Conservation (phyloP, 306 rosid genomes). For the Cicer pinnatifidum region DNA sequence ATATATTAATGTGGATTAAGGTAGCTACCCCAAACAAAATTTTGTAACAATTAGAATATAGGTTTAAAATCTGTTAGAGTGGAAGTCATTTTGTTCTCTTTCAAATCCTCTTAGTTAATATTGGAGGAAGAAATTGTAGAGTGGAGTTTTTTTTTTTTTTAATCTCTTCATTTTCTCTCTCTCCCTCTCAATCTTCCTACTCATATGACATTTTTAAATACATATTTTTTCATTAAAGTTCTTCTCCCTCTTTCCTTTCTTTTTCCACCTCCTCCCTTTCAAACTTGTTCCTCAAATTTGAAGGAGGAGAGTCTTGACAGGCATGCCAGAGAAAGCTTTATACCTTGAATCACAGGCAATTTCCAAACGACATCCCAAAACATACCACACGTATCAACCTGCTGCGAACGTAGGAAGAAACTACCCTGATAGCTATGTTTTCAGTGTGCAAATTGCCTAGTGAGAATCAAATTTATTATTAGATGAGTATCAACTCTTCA, state of each 20-base stretch:
- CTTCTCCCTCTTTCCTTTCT: too few relatives aligned
- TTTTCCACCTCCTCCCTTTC: too few relatives aligned
- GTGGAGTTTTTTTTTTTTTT: not conserved
- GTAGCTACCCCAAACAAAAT: not conserved
- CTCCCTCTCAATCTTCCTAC: too few relatives aligned
- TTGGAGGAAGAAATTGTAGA: not conserved
- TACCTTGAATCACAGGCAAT: not conserved
- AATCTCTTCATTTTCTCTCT: not conserved
- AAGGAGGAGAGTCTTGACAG: too few relatives aligned
- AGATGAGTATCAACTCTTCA: not conserved
- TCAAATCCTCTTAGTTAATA: not conserved
- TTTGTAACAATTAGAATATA: not conserved
- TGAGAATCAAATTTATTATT: not conserved
- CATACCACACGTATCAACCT: not conserved
- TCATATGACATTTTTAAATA: too few relatives aligned
- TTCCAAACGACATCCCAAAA: not conserved
- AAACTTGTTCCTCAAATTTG: too few relatives aligned
- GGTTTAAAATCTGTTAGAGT: not conserved
- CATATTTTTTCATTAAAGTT: too few relatives aligned
- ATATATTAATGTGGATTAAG: not conserved
- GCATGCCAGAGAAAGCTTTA: not conserved
- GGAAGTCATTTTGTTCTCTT: not conserved
- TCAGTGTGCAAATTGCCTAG: not conserved
- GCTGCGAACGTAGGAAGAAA: not conserved
- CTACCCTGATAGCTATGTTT: not conserved